Evolutionary conservation across 2,329 filamentous ascomycete genomes (phyloP).

Genomic region (Cladosporium sp.): DNA sequence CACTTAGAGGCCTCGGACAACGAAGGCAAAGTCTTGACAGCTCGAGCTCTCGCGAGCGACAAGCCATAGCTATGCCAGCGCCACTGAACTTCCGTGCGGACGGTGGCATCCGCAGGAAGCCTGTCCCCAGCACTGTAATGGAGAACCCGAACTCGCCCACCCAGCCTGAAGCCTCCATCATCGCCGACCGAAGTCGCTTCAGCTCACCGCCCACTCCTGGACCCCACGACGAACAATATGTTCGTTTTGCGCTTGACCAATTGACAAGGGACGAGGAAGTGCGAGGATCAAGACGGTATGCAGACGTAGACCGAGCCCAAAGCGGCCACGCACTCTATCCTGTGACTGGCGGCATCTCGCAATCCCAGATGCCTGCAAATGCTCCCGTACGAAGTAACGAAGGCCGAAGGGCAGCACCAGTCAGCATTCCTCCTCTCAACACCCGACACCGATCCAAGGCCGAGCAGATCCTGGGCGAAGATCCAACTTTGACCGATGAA

Average conservation of each 20-base stretch:
- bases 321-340: constrained; percentile 1
- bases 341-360: background rate
- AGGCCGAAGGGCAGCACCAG: background rate
- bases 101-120: constrained; percentile 29
- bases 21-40: constrained; percentile 13
- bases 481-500: background rate
- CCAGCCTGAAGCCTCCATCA: background rate
- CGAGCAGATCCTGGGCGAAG: constrained; percentile 9
- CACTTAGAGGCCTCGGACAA: constrained; percentile 12
- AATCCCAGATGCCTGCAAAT: background rate
- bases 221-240: constrained; percentile 79
- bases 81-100: constrained; percentile 14
- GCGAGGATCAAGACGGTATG: constrained; percentile 33
- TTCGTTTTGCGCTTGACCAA: constrained; percentile 84
- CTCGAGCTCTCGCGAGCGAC: constrained; percentile 7
- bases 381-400: constrained; percentile 1
- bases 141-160: constrained; percentile 16
- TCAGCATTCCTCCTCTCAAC: background rate
- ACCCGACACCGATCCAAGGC: constrained; percentile 7
- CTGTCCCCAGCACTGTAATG: constrained; percentile 32
- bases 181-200: constrained; percentile 13
- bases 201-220: constrained; percentile 59
- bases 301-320: background rate
- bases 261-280: constrained; percentile 71
- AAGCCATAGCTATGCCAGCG: constrained; percentile 8